phyloP scores from a whole-genome alignment of 2,329 filamentous ascomycete species.

The Neopestalotiopsis rosae region DNA sequence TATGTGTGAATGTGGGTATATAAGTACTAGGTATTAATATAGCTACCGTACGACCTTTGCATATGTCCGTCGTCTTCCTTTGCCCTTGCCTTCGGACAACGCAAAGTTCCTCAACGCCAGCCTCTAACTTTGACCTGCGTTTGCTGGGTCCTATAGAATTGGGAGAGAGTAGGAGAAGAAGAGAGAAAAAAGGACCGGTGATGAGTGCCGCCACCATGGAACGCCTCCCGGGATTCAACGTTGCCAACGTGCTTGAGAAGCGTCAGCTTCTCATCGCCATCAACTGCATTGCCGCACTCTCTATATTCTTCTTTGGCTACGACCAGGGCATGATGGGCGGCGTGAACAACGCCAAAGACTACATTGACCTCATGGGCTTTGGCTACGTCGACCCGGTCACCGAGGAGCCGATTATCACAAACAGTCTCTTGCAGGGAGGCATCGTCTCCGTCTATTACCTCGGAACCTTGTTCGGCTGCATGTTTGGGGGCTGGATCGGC shows the following conservation, averaged over 20 bases:
- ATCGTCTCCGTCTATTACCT: conserved; percentile 64
- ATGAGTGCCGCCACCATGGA: conserved; percentile 29
- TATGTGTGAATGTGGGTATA: not conserved
- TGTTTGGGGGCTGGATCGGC: conserved; percentile 68
- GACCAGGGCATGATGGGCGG: conserved; percentile 47
- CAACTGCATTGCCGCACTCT: conserved; percentile 67
- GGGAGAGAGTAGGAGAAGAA: no score
- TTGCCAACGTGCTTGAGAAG: conserved; percentile 39
- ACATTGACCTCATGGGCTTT: conserved; percentile 69
- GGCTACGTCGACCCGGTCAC: conserved; percentile 60
- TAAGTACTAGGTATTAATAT: no score
- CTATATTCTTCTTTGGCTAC: conserved; percentile 72
- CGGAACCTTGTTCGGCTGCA: conserved; percentile 65
- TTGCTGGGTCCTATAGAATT: no score
- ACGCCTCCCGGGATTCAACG: conserved; percentile 37
- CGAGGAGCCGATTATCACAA: conserved; percentile 56
- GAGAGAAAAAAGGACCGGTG: not conserved
- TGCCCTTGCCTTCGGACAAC: not conserved
- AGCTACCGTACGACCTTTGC: no score
- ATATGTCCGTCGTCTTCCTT: not conserved
- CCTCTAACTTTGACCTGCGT: not conserved
- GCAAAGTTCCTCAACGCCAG: not conserved
- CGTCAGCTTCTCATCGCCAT: conserved; percentile 44
- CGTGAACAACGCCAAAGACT: conserved; percentile 69
- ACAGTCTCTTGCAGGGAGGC: conserved; percentile 66